Percentiles rank a stretch among this genome's conserved stretches.
These are phyloP conservation scores for Harringtonia lauricola DNA, from an alignment of 2,329 filamentous ascomycete genomes.

Conservation along the genomic window DNA sequence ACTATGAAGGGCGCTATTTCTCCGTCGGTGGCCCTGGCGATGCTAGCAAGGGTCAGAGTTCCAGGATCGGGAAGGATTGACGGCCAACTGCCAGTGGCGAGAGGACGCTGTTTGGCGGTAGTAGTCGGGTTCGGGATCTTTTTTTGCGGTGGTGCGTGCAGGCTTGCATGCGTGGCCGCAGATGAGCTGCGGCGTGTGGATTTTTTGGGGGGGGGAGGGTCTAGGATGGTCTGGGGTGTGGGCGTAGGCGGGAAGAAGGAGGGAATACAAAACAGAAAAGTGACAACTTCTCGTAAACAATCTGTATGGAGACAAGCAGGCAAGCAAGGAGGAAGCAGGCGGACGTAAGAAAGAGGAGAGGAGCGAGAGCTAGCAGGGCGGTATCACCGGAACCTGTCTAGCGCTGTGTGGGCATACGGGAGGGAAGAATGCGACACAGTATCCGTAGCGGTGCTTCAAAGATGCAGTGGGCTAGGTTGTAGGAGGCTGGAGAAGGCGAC, in stretches of 20 bases:
- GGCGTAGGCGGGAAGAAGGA: neutral
- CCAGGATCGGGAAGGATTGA: neutral
- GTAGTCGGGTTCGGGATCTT: slow-evolving; percentile 1
- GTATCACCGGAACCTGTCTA: too few species aligned
- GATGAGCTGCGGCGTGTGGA: neutral
- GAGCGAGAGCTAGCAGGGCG: too few species aligned
- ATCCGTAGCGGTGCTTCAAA: too few species aligned
- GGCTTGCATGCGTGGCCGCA: neutral
- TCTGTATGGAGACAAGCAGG: neutral
- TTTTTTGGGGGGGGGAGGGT: neutral
- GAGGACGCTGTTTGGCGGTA: neutral
- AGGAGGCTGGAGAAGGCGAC: too few species aligned
- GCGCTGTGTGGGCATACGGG: too few species aligned
- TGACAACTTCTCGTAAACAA: neutral
- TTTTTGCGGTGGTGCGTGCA: neutral
- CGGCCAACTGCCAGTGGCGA: neutral
- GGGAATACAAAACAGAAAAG: neutral
- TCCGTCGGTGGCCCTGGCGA: neutral
- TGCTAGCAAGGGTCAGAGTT: neutral
- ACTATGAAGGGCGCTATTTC: too few species aligned
- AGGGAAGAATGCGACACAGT: too few species aligned
- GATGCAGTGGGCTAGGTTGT: too few species aligned
- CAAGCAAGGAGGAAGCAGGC: neutral
- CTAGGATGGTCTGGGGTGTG: too few species aligned
- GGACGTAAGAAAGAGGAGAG: neutral